These are phyloP conservation scores for Arachis monticola DNA, from an alignment of 331 rosid species.

Conservation along the genomic window DNA sequence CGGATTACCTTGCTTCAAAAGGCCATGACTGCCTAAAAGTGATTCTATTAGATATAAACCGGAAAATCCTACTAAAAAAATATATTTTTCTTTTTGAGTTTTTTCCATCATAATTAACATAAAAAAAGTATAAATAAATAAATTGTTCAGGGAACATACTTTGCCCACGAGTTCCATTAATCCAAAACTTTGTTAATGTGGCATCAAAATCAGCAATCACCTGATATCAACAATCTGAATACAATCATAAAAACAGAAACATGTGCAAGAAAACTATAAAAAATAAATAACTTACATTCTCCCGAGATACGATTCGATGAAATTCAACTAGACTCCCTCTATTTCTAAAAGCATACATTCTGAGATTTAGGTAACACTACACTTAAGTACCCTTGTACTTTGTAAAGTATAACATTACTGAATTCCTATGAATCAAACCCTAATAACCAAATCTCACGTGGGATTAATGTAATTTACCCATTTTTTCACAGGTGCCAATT, in stretches of 20 bases:
- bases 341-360: too few relatives aligned
- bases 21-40: slow-evolving; percentile 81
- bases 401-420: too few relatives aligned
- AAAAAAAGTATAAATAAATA: not conserved
- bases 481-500: not conserved
- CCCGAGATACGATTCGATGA: too few relatives aligned
- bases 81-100: not conserved
- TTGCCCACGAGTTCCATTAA: slow-evolving; percentile 78
- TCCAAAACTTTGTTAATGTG: slow-evolving; percentile 70
- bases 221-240: slow-evolving; percentile 48
- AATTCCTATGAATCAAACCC: too few relatives aligned
- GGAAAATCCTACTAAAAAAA: slow-evolving; percentile 16
- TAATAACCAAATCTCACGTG: too few relatives aligned
- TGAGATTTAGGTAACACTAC: too few relatives aligned
- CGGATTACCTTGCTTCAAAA: slow-evolving; percentile 79
- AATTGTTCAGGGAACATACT: slow-evolving; percentile 52
- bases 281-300: not conserved
- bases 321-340: too few relatives aligned
- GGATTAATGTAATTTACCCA: too few relatives aligned
- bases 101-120: slow-evolving; percentile 7
- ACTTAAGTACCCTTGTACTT: too few relatives aligned
- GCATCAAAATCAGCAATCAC: slow-evolving; percentile 96
- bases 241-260: slow-evolving; percentile 29
- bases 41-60: slow-evolving; percentile 33
- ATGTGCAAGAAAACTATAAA: not conserved